These are phyloP conservation scores for Trichoderma sp. DNA, from an alignment of 2,329 filamentous ascomycete genomes.

Conservation along the genomic window DNA sequence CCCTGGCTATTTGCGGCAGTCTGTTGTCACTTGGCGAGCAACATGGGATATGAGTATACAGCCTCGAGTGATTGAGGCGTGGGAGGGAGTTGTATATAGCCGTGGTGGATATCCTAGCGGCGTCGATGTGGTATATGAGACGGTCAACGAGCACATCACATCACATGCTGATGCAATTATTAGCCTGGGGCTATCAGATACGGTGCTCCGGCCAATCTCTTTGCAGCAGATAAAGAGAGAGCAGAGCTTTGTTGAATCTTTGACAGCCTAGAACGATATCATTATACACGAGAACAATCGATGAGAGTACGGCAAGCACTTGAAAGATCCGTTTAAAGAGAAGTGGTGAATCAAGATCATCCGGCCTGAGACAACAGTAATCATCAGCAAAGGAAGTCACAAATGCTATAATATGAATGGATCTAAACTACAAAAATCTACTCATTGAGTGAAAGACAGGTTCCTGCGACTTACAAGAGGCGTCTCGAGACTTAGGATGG, in stretches of 20 bases:
- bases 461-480: constrained; percentile 30
- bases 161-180: constrained; percentile 28
- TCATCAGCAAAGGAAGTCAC: constrained; percentile 25
- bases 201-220: constrained; percentile 25
- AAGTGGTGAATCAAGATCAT: constrained; percentile 37
- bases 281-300: neutral
- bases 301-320: neutral
- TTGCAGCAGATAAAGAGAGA: constrained; percentile 26
- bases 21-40: constrained; percentile 27
- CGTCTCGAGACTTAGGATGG: constrained; percentile 32
- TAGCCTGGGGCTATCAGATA: constrained; percentile 24
- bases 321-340: neutral
- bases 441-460: neutral
- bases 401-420: neutral
- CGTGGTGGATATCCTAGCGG: constrained; percentile 13
- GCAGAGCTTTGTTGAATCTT: constrained; percentile 16
- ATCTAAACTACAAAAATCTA: neutral
- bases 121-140: constrained; percentile 21
- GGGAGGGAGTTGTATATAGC: constrained; percentile 24
- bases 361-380: constrained; percentile 40
- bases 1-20: constrained; percentile 21
- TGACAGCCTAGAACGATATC: neutral
- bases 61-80: constrained; percentile 24
- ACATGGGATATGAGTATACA: constrained; percentile 25
- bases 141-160: constrained; percentile 21